These are phyloP conservation scores for Ceriops tagal DNA, from an alignment of 345 rosid genomes.

Conservation along the genomic window DNA sequence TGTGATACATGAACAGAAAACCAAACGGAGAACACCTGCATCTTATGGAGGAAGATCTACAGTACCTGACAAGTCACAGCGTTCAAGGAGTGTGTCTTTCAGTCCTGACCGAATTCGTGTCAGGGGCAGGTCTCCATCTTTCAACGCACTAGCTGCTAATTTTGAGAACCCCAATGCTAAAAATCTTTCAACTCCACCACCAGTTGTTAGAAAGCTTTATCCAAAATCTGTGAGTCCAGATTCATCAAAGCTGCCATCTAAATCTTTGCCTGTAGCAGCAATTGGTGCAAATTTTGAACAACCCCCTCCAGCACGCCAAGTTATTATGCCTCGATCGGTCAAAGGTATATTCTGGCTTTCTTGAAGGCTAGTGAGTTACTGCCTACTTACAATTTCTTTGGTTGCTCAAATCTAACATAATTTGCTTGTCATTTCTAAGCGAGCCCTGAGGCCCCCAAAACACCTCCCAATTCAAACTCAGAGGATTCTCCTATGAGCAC, in stretches of 20 bases:
- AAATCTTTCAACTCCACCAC: slow-evolving; percentile 98
- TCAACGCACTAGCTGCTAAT: slow-evolving; percentile 91
- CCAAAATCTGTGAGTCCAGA: slow-evolving; percentile 91
- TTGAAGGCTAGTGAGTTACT: background rate
- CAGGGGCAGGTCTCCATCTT: slow-evolving; percentile 98
- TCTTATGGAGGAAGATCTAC: slow-evolving; percentile 86
- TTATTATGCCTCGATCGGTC: slow-evolving; percentile 62
- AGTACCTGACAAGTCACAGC: slow-evolving; percentile 83
- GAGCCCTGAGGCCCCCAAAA: slow-evolving; percentile 46
- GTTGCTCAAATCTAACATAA: slow-evolving; percentile 9
- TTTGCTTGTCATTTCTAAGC: slow-evolving; percentile 35
- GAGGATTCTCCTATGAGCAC: slow-evolving; percentile 66
- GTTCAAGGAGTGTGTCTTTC: slow-evolving; percentile 96
- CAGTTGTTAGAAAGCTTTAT: slow-evolving; percentile 79
- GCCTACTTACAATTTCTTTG: background rate
- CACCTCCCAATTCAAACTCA: slow-evolving; percentile 47
- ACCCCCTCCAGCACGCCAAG: slow-evolving; percentile 59
- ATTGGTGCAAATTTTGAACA: slow-evolving; percentile 65
- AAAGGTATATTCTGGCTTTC: slow-evolving; percentile 44
- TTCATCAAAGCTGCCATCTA: slow-evolving; percentile 52
- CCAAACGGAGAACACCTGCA: slow-evolving; percentile 73
- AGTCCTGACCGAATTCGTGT: slow-evolving; percentile 96
- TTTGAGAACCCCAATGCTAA: slow-evolving; percentile 78
- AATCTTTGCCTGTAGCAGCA: slow-evolving; percentile 67
- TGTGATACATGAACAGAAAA: slow-evolving; percentile 55